A percentile compares a stretch with the other conserved stretches of the same genome.
Conservation (phyloP, 768 basidiomycete genomes). For the Hygrophoropsis aurantiaca region DNA sequence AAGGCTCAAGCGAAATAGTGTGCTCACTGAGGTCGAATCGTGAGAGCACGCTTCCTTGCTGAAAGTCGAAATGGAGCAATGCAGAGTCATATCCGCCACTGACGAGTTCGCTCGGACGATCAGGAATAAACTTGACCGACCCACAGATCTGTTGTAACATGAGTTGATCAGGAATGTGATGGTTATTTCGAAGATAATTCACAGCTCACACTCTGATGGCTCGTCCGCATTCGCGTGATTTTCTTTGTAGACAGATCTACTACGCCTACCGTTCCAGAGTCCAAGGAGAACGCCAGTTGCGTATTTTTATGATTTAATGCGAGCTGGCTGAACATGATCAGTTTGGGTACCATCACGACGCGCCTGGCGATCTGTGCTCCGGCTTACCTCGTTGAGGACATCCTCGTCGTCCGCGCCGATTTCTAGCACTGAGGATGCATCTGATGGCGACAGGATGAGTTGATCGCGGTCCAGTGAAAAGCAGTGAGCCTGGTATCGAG, state of each 20-base stretch:
- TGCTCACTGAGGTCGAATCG: conserved; percentile 56
- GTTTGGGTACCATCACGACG: conserved; percentile 6
- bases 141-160: conserved; percentile 62
- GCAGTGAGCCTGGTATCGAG: conserved; percentile 25
- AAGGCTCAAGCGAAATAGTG: not conserved
- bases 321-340: conserved; percentile 56
- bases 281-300: conserved; percentile 64
- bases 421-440: conserved; percentile 47
- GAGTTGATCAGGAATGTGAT: not conserved
- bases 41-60: conserved; percentile 56
- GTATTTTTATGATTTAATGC: conserved; percentile 53
- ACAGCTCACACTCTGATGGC: conserved; percentile 60
- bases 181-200: not conserved
- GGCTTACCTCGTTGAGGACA: conserved; percentile 63
- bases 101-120: conserved; percentile 67
- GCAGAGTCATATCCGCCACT: conserved; percentile 77
- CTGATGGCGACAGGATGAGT: conserved; percentile 52
- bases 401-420: conserved; percentile 55
- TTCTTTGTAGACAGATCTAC: conserved; percentile 53
- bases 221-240: conserved; percentile 57
- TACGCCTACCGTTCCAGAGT: conserved; percentile 67
- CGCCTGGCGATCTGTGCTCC: conserved; percentile 1
- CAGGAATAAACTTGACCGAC: conserved; percentile 68
- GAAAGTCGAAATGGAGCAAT: conserved; percentile 67
- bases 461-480: conserved; percentile 47